phyloP scores from a whole-genome alignment of 2,329 filamentous ascomycete species.

The Aureobasidium sp. region DNA sequence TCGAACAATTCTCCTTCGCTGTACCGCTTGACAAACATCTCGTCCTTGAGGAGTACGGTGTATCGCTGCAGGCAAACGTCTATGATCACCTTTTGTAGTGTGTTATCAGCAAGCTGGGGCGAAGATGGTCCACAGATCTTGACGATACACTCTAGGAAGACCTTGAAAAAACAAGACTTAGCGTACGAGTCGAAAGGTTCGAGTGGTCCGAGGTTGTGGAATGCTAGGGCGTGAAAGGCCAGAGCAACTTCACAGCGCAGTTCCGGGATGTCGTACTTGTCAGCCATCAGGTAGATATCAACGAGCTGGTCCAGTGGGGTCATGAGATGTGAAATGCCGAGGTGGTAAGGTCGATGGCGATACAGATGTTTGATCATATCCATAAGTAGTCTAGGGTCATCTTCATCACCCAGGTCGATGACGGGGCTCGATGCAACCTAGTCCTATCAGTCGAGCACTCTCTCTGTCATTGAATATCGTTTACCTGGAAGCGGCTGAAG shows the following conservation, averaged over 20 bases:
- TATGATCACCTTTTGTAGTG: not conserved
- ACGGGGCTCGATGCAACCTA: not conserved
- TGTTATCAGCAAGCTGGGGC: not conserved
- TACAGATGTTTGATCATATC: not conserved
- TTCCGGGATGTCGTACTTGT: not conserved
- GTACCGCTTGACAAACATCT: not conserved
- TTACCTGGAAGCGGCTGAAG: not conserved
- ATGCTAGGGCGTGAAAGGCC: too few relatives aligned
- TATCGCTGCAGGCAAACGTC: not conserved
- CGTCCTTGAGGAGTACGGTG: not conserved
- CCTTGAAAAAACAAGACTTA: too few relatives aligned
- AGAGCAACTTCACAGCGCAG: not conserved
- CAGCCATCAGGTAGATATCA: not conserved
- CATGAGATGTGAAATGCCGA: too few relatives aligned
- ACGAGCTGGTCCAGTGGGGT: not conserved
- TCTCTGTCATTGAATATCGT: not conserved
- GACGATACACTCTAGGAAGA: not conserved
- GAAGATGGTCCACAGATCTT: not conserved
- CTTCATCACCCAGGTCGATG: not conserved
- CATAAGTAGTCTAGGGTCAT: not conserved
- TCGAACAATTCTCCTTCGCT: not conserved
- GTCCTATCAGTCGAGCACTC: not conserved
- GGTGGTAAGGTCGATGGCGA: too few relatives aligned
- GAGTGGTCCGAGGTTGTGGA: too few relatives aligned
- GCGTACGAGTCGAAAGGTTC: too few relatives aligned